Conservation (phyloP, 2,329 filamentous ascomycete species). For the Bipolaris bicolor region DNA sequence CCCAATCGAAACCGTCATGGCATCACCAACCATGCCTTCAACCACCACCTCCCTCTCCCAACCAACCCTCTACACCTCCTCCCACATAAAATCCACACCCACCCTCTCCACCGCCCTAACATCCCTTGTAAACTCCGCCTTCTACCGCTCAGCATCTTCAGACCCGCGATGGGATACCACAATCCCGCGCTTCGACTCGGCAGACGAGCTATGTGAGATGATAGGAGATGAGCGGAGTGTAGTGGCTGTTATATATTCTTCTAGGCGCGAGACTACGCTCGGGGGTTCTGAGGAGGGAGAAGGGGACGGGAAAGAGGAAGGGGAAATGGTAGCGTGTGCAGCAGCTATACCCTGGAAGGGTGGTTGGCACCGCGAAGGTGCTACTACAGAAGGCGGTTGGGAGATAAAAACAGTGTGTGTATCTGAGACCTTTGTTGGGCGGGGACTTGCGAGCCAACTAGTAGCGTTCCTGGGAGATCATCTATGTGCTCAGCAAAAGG, state of each 20-base stretch:
- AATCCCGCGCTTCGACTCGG: constrained; percentile 19
- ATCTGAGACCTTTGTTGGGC: constrained; percentile 25
- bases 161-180: constrained; percentile 23
- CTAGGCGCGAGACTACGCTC: no score
- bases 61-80: constrained; percentile 19
- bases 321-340: constrained; percentile 31
- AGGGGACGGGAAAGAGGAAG: background rate
- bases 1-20: no score
- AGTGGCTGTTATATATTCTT: constrained; percentile 19
- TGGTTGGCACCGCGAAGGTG: constrained; percentile 26
- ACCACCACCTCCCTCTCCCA: background rate
- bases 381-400: constrained; percentile 31
- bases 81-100: constrained; percentile 15
- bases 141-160: constrained; percentile 21
- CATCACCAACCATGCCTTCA: no score
- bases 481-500: constrained; percentile 6
- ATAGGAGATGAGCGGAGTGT: constrained; percentile 17
- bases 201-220: constrained; percentile 23
- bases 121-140: constrained; percentile 29
- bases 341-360: constrained; percentile 34
- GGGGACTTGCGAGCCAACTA: constrained; percentile 26
- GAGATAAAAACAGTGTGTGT: constrained; percentile 39
- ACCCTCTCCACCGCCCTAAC: constrained; percentile 20
- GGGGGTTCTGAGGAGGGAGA: no score
- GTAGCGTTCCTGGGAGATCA: constrained; percentile 19